phyloP scores from a whole-genome alignment of 1,284 basidiomycete genomes.

The Crocinoboletus sp. region DNA sequence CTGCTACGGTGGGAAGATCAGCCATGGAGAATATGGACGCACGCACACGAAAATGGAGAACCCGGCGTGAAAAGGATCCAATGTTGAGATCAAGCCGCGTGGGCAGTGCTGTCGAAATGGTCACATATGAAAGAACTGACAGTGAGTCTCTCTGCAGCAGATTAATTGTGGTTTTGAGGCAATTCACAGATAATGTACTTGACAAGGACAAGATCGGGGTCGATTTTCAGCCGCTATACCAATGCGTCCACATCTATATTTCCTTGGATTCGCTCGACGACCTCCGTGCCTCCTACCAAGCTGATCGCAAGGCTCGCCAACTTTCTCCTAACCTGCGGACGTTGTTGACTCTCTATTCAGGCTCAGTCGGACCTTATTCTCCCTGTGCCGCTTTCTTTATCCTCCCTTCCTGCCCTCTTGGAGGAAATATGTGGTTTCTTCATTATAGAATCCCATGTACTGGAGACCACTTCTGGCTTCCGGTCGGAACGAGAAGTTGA shows the following conservation, averaged over 20 bases:
- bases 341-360: constrained; percentile 38
- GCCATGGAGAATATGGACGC: constrained; percentile 91
- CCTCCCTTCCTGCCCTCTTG: constrained; percentile 59
- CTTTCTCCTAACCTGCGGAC: constrained; percentile 3
- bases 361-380: constrained; percentile 97
- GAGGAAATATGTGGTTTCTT: constrained; percentile 99
- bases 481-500: constrained; percentile 90
- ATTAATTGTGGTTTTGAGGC: constrained; percentile 1
- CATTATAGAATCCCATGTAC: constrained; percentile 92
- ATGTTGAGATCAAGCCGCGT: constrained; percentile 77
- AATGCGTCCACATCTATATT: constrained; percentile 97
- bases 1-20: constrained; percentile 80
- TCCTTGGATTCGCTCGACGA: constrained; percentile 88
- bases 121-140: constrained; percentile 93
- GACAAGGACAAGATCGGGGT: constrained; percentile 87
- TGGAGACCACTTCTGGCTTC: constrained; percentile 84
- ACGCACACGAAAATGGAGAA: constrained; percentile 82
- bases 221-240: constrained; percentile 94
- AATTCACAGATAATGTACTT: constrained; percentile 73
- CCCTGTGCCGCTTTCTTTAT: constrained; percentile 59
- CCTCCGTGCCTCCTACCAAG: constrained; percentile 90
- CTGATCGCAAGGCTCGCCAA: constrained; percentile 80
- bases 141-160: constrained; percentile 51
- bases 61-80: constrained; percentile 73
- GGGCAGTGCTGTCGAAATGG: constrained; percentile 92